Evolutionary conservation across 352 stramenopile genomes (phyloP), one percentile per base, ranked within the genome.

Genomic region (Globisporangium spiculum): DNA sequence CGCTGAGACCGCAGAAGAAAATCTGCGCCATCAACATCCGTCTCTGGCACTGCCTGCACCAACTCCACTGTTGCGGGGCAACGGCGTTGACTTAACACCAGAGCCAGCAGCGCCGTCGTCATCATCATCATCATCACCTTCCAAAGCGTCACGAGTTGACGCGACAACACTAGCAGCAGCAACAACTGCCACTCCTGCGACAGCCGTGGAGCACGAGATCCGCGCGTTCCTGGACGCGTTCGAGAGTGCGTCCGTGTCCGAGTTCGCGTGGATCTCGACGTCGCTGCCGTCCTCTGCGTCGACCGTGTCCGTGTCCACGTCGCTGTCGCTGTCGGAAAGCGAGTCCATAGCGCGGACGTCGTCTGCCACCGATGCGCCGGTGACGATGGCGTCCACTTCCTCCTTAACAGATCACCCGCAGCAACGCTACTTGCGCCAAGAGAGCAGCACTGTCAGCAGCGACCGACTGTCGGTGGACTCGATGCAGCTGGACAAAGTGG

Each of bases 191-290:
- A 32, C 62, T 20, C 22, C 22, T 38, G 36, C 38, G 18, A 22
- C 55, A 22, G 24, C 32, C 12, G 55, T 64, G 27, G 54, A 60
- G 30, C 64, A n/a, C 41, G 56, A 65, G n/a, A 65, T 65, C 44
- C 18, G 26, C 24, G 56, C 56, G 41, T 69, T 69, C 44, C 27
- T 69, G 55, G 64, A 64, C 14, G 64, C 55, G 44, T 65, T 69
- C 64, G 41, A 65, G 44, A 22, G 56, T 16, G 64, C 56, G 34
- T 60, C 64, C 2, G 64, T 64, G 55, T 60, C 55, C 27, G 54
- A 69, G 30, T 57, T 58, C 4, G 64, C 56, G 27, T 60, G 53
- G 54, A 7, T 63, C 41, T 68, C 63, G 9, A 63, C 63, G 20
- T 63, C 53, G 24, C 38, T 65, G n/a, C 32, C 20, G 26, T 68